These are phyloP conservation scores for Citrus cavaleriei DNA, from an alignment of 345 rosid species.

Conservation along the genomic window DNA sequence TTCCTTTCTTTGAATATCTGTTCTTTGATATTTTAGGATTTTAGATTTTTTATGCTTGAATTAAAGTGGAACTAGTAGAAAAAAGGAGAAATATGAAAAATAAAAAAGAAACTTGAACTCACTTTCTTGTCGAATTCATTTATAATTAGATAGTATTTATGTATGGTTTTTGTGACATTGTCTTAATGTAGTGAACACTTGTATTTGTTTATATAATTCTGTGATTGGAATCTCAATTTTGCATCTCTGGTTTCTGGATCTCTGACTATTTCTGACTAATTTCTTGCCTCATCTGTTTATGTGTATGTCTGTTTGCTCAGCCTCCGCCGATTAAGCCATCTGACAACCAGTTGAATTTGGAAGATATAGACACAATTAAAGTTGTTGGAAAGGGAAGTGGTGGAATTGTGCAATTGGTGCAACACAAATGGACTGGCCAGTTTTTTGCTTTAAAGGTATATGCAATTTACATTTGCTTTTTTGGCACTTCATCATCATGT, in stretches of 20 bases:
- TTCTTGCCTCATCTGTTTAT: neutral
- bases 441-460: conserved; percentile 88
- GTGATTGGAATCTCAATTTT: neutral
- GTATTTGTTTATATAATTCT: neutral
- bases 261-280: neutral
- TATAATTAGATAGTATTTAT: neutral
- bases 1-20: neutral
- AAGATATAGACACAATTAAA: conserved; percentile 72
- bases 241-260: neutral
- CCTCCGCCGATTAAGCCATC: conserved; percentile 64
- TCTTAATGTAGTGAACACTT: neutral
- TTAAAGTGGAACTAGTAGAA: neutral
- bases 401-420: conserved; percentile 91
- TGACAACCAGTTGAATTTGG: conserved; percentile 71
- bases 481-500: neutral
- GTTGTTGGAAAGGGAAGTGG: conserved; percentile 92
- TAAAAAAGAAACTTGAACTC: neutral
- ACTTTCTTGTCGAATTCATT: neutral
- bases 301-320: conserved; percentile 30
- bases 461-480: neutral
- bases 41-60: neutral
- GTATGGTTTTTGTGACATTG: neutral
- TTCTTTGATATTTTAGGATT: neutral
- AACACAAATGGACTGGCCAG: conserved; percentile 90
- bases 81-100: neutral